These are phyloP conservation scores for Exutisphaerella laricina DNA, from an alignment of 2,329 filamentous ascomycete species.

Conservation along the genomic window DNA sequence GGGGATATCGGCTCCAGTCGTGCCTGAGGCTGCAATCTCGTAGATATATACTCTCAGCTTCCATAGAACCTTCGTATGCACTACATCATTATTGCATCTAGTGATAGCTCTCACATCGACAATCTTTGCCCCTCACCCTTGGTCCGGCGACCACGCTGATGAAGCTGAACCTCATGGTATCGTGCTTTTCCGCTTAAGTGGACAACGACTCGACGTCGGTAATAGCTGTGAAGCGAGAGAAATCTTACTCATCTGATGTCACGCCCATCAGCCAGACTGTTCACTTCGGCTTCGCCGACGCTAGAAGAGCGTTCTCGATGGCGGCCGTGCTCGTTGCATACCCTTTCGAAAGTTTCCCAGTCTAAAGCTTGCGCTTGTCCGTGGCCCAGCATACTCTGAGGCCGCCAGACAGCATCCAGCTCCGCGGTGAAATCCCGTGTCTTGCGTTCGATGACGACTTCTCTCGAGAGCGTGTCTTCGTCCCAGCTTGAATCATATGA, in stretches of 20 bases:
- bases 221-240: neutral
- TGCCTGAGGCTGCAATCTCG: too few species aligned
- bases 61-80: too few species aligned
- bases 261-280: neutral
- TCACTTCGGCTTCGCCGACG: neutral
- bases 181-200: neutral
- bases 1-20: too few species aligned
- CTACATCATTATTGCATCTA: too few species aligned
- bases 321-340: slow-evolving; percentile 2
- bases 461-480: neutral
- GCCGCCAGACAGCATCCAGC: slow-evolving; percentile 1
- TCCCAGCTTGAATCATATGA: neutral
- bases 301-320: neutral
- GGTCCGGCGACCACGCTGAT: too few species aligned
- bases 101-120: too few species aligned
- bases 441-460: slow-evolving; percentile 3
- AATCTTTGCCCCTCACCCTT: too few species aligned
- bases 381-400: neutral
- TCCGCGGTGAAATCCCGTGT: slow-evolving; percentile 1
- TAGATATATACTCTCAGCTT: too few species aligned
- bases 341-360: slow-evolving; percentile 1
- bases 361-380: neutral
- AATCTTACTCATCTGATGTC: neutral
- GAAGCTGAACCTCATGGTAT: too few species aligned
- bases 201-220: slow-evolving; percentile 1